Conservation (phyloP, 306 rosid genomes). For the Acacia confusa region DNA sequence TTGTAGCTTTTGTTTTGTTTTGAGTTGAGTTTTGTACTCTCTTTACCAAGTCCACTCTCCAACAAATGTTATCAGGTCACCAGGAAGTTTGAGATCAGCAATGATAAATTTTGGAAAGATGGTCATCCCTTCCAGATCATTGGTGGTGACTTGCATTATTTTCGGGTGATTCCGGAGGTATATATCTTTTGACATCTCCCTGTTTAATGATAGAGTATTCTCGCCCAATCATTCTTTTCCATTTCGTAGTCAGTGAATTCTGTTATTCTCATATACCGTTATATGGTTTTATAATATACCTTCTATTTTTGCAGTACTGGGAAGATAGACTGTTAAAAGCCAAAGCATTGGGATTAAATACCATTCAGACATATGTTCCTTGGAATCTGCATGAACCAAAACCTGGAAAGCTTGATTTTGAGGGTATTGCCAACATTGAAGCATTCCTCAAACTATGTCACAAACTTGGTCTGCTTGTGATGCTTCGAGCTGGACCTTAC, state of each 20-base stretch:
- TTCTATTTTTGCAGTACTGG: constrained; percentile 72
- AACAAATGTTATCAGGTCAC: constrained; percentile 45
- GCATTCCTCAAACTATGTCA: constrained; percentile 78
- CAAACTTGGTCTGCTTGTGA: constrained; percentile 70
- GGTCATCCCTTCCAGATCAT: constrained; percentile 78
- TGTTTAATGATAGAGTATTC: constrained; percentile 7
- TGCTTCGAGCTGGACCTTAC: constrained; percentile 94
- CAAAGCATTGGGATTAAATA: constrained; percentile 89
- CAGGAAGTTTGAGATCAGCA: constrained; percentile 62
- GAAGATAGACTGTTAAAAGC: constrained; percentile 93
- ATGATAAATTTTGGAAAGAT: constrained; percentile 86
- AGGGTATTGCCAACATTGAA: constrained; percentile 74
- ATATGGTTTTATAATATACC: constrained; percentile 25
- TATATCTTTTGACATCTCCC: constrained; percentile 15
- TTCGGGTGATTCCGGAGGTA: constrained; percentile 93
- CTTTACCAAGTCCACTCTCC: background rate
- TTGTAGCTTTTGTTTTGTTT: background rate
- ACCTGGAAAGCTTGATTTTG: constrained; percentile 67
- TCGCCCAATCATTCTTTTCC: background rate
- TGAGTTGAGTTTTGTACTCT: background rate
- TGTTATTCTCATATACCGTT: constrained; percentile 31
- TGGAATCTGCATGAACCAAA: constrained; percentile 94
- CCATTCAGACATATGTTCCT: constrained; percentile 88
- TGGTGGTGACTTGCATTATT: constrained; percentile 95
- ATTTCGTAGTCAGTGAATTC: background rate